Percentiles rank a stretch among this genome's conserved stretches.
Evolutionary conservation across 306 rosid genomes (phyloP).

Genomic region (Quercus engelmannii): DNA sequence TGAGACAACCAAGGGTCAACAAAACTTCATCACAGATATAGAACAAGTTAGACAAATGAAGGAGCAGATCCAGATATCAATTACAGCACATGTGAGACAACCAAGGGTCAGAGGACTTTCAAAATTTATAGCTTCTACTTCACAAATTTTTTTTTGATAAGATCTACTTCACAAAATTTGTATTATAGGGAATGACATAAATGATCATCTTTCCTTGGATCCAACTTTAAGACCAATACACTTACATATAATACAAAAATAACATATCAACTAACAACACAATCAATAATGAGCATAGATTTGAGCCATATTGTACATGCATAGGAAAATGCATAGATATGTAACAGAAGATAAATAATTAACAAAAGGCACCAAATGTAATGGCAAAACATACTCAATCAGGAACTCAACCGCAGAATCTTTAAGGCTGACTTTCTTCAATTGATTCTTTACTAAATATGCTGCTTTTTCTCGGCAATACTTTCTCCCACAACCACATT

Average conservation of each 20-base stretch:
- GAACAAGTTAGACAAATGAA: too few species aligned
- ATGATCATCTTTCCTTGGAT: not conserved
- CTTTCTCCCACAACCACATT: conserved; percentile 71
- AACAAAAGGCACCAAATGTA: not conserved
- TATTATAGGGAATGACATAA: not conserved
- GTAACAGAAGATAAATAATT: not conserved
- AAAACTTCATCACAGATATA: too few species aligned
- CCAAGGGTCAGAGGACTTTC: not conserved
- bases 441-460: conserved; percentile 67
- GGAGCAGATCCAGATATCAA: too few species aligned
- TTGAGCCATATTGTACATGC: not conserved
- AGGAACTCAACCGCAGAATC: conserved; percentile 70
- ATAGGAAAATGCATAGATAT: not conserved
- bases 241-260: too few species aligned
- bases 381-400: conserved; percentile 69
- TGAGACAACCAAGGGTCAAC: not conserved
- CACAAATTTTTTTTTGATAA: too few species aligned
- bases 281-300: not conserved
- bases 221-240: not conserved
- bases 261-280: too few species aligned
- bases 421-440: conserved; percentile 77
- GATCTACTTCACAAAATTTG: not conserved
- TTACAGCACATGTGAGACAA: not conserved
- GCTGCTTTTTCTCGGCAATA: conserved; percentile 82
- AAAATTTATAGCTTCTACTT: not conserved